Percentiles rank a stretch among this genome's conserved stretches.
These are phyloP conservation scores for Hyphodiscus sp. DNA, from an alignment of 2,329 filamentous ascomycete species.

Conservation along the genomic window DNA sequence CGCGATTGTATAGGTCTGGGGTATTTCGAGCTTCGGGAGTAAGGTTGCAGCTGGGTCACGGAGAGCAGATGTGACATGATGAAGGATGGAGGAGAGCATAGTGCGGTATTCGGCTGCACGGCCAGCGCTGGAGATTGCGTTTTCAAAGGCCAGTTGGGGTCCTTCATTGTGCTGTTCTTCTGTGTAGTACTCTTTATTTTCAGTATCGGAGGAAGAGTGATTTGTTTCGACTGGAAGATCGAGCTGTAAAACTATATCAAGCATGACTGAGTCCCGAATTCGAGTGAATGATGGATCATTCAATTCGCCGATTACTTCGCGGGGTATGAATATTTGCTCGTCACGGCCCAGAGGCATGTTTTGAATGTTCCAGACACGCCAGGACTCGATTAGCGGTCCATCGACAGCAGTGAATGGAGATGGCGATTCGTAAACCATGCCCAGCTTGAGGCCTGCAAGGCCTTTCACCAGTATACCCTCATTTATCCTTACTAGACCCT, in stretches of 20 bases:
- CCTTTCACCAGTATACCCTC: slow-evolving; percentile 44
- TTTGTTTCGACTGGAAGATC: slow-evolving; percentile 21
- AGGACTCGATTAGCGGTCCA: slow-evolving; percentile 40
- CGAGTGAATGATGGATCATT: slow-evolving; percentile 80
- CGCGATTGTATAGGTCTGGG: slow-evolving; percentile 26
- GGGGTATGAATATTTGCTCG: slow-evolving; percentile 75
- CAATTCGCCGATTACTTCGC: slow-evolving; percentile 68
- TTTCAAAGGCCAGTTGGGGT: slow-evolving; percentile 12
- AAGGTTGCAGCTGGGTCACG: slow-evolving; percentile 37
- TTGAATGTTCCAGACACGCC: slow-evolving; percentile 74
- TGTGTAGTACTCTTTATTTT: slow-evolving; percentile 18
- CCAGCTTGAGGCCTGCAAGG: slow-evolving; percentile 54
- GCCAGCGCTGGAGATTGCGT: slow-evolving; percentile 12
- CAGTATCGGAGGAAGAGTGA: slow-evolving; percentile 11
- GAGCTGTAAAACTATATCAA: slow-evolving; percentile 63
- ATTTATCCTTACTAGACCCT: slow-evolving; percentile 41
- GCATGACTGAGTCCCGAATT: slow-evolving; percentile 62
- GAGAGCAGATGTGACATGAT: slow-evolving; percentile 44
- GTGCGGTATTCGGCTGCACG: slow-evolving; percentile 29
- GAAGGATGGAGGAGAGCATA: slow-evolving; percentile 40
- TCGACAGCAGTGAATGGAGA: slow-evolving; percentile 27
- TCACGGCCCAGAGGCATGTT: slow-evolving; percentile 78
- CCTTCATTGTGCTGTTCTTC: slow-evolving; percentile 15
- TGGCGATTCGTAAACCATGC: slow-evolving; percentile 58
- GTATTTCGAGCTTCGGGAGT: slow-evolving; percentile 30